These are phyloP conservation scores for Talaromyces thailandensis DNA, from an alignment of 495 filamentous ascomycete genomes.

Conservation along the genomic window DNA sequence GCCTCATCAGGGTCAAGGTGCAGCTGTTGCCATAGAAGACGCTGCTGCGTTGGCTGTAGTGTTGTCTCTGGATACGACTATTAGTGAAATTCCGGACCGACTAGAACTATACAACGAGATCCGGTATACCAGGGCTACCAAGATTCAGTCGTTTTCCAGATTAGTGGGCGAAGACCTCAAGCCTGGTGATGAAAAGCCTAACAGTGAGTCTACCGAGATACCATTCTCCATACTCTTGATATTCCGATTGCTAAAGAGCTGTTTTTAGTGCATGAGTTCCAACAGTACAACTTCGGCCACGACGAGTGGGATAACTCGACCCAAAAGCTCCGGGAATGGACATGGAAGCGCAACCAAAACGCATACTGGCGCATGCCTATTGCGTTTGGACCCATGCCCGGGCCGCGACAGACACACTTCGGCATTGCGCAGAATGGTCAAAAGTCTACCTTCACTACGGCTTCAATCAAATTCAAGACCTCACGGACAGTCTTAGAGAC, in stretches of 20 bases:
- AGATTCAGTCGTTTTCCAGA: slow-evolving; percentile 47
- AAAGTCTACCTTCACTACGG: slow-evolving; percentile 38
- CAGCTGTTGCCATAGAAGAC: slow-evolving; percentile 51
- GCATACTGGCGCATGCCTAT: slow-evolving; percentile 43
- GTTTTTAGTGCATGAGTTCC: slow-evolving; percentile 35
- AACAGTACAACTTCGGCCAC: slow-evolving; percentile 49
- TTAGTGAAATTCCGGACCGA: slow-evolving; percentile 32
- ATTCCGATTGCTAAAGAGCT: not conserved
- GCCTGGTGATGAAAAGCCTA: slow-evolving; percentile 11
- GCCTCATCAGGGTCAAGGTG: slow-evolving; percentile 47
- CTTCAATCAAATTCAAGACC: slow-evolving; percentile 47
- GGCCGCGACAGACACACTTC: slow-evolving; percentile 35
- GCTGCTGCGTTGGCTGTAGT: slow-evolving; percentile 45
- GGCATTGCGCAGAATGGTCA: slow-evolving; percentile 15
- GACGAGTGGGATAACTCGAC: slow-evolving; percentile 49
- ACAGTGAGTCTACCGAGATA: not conserved
- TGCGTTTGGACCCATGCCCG: slow-evolving; percentile 49
- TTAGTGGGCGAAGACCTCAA: slow-evolving; percentile 31
- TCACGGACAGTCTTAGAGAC: slow-evolving; percentile 49
- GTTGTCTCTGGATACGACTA: slow-evolving; percentile 31
- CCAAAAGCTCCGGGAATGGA: slow-evolving; percentile 37
- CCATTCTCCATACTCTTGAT: not conserved
- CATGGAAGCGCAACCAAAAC: slow-evolving; percentile 29
- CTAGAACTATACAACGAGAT: slow-evolving; percentile 46
- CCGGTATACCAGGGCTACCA: slow-evolving; percentile 42